These are phyloP conservation scores for Calonectria henricotiae DNA, from an alignment of 2,329 filamentous ascomycete species.

Conservation along the genomic window DNA sequence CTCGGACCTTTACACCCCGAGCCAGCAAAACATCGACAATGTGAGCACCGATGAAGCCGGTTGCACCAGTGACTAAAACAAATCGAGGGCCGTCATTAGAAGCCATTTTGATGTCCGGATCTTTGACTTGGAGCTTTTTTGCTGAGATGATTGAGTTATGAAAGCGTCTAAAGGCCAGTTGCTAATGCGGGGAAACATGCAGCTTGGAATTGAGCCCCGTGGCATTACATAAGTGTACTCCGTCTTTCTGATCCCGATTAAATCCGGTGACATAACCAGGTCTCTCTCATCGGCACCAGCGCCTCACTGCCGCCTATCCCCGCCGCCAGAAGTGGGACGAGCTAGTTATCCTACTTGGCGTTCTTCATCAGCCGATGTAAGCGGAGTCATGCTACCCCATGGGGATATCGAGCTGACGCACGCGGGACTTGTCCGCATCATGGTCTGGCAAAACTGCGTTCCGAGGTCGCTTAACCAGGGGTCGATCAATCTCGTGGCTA, in stretches of 20 bases:
- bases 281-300: slow-evolving; percentile 7
- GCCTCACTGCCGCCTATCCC: slow-evolving; percentile 31
- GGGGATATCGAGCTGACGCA: slow-evolving; percentile 19
- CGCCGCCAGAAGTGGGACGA: neutral
- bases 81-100: slow-evolving; percentile 21
- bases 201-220: slow-evolving; percentile 4
- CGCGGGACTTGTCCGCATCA: slow-evolving; percentile 26
- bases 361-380: neutral
- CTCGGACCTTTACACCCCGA: slow-evolving; percentile 55
- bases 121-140: neutral
- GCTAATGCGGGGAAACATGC: slow-evolving; percentile 25
- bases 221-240: neutral
- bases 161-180: neutral
- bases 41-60: slow-evolving; percentile 57
- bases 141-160: neutral
- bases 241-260: neutral
- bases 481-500: slow-evolving; percentile 24
- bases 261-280: neutral
- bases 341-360: neutral
- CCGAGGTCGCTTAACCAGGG: neutral
- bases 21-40: slow-evolving; percentile 55
- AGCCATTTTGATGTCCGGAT: slow-evolving; percentile 15
- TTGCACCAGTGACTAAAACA: slow-evolving; percentile 51
- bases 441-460: neutral
- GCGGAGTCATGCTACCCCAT: slow-evolving; percentile 28